A percentile compares a stretch with the other conserved stretches of the same genome.
Conservation (phyloP, 2,329 filamentous ascomycete species). For the Fusarium pseudograminearum region DNA sequence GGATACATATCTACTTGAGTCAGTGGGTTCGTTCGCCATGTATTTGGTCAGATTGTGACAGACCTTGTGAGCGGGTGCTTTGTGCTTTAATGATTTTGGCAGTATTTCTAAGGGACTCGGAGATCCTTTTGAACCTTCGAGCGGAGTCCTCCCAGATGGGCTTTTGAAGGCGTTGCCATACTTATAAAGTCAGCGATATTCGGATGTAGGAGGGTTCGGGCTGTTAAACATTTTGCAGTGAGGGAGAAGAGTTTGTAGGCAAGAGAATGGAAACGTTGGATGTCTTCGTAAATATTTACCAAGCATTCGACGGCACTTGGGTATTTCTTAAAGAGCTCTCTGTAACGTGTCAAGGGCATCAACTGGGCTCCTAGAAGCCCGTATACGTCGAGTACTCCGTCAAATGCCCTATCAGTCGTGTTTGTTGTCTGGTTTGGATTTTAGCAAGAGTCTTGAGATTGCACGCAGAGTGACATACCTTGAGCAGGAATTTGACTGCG, state of each 20-base stretch:
- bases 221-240: accelerated
- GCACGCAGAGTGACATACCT: neutral
- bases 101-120: neutral
- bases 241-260: slow-evolving; percentile 17
- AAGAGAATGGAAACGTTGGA: neutral
- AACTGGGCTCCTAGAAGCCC: slow-evolving; percentile 1
- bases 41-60: neutral
- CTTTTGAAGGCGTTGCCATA: slow-evolving; percentile 21
- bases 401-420: slow-evolving; percentile 2
- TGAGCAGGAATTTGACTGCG: neutral
- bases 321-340: neutral
- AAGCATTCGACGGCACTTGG: neutral
- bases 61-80: accelerated
- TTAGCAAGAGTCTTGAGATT: neutral
- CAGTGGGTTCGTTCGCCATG: neutral
- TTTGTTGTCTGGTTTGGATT: neutral
- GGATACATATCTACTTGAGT: neutral
- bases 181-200: accelerated
- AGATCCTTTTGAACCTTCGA: neutral
- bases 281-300: neutral
- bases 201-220: accelerated
- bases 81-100: neutral
- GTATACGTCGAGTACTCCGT: slow-evolving; percentile 5
- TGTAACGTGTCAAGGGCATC: neutral
- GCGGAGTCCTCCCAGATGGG: slow-evolving; percentile 3